A percentile compares a stretch with the other conserved stretches of the same genome.
Evolutionary conservation across 257 asterid species (phyloP).

Genomic region (Scutellaria minor): DNA sequence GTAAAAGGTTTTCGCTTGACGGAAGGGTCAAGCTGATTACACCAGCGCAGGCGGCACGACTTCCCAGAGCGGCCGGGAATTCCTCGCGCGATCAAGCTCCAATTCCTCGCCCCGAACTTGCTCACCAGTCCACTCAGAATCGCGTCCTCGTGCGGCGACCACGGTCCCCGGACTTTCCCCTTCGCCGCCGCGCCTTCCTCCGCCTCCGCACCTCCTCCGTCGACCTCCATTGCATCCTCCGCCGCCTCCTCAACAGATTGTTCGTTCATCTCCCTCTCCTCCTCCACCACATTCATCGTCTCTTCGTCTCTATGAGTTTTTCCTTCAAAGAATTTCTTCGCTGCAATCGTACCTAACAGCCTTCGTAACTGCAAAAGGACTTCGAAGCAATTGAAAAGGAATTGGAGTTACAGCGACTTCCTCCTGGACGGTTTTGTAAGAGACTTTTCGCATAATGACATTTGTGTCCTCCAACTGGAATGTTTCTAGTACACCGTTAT

Average conservation of each 20-base stretch:
- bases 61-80: constrained; percentile 87
- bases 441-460: constrained; percentile 36
- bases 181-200: constrained; percentile 37
- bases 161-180: constrained; percentile 69
- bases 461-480: constrained; percentile 24
- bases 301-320: neutral
- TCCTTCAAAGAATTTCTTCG: neutral
- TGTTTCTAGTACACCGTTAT: neutral
- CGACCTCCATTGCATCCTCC: constrained; percentile 33
- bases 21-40: constrained; percentile 91
- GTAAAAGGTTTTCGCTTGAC: constrained; percentile 80
- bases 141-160: constrained; percentile 76
- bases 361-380: constrained; percentile 45
- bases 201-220: constrained; percentile 35
- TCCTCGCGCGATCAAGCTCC: constrained; percentile 85
- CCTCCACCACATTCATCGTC: constrained; percentile 35
- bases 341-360: constrained; percentile 52
- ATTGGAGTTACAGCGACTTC: constrained; percentile 30
- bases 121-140: constrained; percentile 52
- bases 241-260: constrained; percentile 26
- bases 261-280: constrained; percentile 29
- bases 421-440: constrained; percentile 40
- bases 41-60: constrained; percentile 95
- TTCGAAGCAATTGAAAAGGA: constrained; percentile 21
- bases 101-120: constrained; percentile 78